Base-by-base conservation (phyloP, 2,329 filamentous ascomycete genomes). In the Parascedosporium putredinis region DNA sequence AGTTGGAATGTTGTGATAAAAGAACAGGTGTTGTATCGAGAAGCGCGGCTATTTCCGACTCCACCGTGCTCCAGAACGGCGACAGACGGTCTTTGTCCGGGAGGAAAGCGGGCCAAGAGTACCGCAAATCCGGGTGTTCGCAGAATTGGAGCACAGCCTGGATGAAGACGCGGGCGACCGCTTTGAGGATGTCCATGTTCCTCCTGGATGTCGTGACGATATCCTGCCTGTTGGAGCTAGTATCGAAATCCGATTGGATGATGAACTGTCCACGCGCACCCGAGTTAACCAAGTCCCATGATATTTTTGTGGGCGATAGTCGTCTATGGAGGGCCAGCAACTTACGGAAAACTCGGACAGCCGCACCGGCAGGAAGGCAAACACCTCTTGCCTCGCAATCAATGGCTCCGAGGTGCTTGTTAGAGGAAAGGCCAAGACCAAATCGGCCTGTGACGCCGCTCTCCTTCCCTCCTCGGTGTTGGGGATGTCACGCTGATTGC, bases 161-260 rank as follows among this genome's bases (percentile, higher is more conserved):
- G 12, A 36, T 3, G 33, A 36, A 36, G 7, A 18, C 33, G 2
- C 20, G n/a, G n/a, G 33, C 3, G 33, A 36, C 20, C 12, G n/a
- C 33, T 14, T 18, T 18, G 5, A 36, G 51, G 0, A 75, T 61
- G 0, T 24, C 52, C 2, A 47, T 20, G 50, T 76, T 77, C n/a
- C 71, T 54, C 2, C 29, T 44, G 0, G 70, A 72, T 2, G 58
- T 59, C 0, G 53, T 52, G 1, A 65, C 56, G 3, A 75, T 61
- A 44, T 70, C 67, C 52, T 75, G 61, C 0, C 73, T 61, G 52
- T 60, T 71, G 4, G 69, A 71, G n/a, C 66, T 56, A 0, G 68
- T 73, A 31, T 70, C 69, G 50, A 76, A 76, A 52, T 76, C 72
- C 5, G 68, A 62, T 7, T 76, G 72, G 10, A 77, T 70, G 1